These are phyloP conservation scores for Suillus decipiens DNA, from an alignment of 768 basidiomycete genomes.

Conservation along the genomic window DNA sequence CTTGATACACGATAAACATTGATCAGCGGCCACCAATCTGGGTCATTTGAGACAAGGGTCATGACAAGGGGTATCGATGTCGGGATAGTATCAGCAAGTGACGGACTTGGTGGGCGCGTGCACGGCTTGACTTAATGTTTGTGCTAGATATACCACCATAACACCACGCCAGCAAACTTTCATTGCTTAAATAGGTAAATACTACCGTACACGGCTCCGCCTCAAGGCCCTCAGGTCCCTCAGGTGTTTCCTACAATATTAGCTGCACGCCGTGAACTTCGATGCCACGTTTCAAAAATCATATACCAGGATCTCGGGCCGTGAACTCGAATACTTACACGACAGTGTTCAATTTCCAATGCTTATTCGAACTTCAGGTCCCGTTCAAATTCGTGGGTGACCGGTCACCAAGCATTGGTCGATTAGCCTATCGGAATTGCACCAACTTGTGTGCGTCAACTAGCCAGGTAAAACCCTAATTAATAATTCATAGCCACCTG, in stretches of 20 bases:
- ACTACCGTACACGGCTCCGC: no score
- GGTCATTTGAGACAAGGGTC: background rate
- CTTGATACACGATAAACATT: background rate
- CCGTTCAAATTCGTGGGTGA: no score
- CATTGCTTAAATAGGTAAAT: background rate
- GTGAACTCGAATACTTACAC: background rate
- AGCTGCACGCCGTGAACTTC: background rate
- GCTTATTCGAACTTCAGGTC: background rate
- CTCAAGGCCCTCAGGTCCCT: no score
- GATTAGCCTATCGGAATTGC: background rate
- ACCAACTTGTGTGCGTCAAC: no score
- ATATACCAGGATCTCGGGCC: no score
- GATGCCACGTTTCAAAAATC: background rate
- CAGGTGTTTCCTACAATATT: no score
- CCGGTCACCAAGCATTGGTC: no score
- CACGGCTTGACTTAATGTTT: background rate
- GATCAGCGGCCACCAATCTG: background rate
- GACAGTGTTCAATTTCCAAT: no score
- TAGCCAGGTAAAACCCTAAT: background rate
- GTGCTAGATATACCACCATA: slow-evolving; percentile 4
- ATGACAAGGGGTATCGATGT: background rate
- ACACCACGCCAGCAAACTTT: background rate
- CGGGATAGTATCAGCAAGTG: background rate
- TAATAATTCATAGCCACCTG: background rate
- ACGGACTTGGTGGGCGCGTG: no score